Evolutionary conservation across 352 stramenopile genomes (phyloP).

Genomic region (Hyaloperonospora brassicae): DNA sequence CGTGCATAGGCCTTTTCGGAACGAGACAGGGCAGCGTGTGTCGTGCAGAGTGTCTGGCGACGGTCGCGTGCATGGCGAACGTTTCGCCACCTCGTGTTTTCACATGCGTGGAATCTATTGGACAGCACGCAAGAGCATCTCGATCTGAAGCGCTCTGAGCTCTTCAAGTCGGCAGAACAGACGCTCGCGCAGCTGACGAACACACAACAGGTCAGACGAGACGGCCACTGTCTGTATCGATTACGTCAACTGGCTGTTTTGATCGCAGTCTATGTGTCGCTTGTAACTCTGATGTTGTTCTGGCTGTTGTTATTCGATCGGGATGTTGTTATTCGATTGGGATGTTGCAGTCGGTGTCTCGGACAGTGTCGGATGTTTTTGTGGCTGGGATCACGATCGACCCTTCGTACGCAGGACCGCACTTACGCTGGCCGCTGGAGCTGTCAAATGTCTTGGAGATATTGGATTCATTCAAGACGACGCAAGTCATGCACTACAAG

Average conservation of each 20-base stretch:
- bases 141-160: slow-evolving; percentile 79
- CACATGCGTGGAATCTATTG: slow-evolving; percentile 83
- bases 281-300: too few species aligned
- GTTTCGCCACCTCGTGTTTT: slow-evolving; percentile 75
- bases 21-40: slow-evolving; percentile 61
- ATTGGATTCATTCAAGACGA: slow-evolving; percentile 88
- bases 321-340: background rate
- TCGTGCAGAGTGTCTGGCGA: slow-evolving; percentile 71
- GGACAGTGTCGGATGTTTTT: slow-evolving; percentile 50
- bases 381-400: slow-evolving; percentile 44
- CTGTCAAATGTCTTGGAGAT: slow-evolving; percentile 82
- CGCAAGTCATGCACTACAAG: slow-evolving; percentile 83
- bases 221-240: background rate
- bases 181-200: slow-evolving; percentile 70
- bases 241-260: background rate
- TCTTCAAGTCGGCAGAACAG: slow-evolving; percentile 80
- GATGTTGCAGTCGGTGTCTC: slow-evolving; percentile 29
- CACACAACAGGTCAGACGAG: slow-evolving; percentile 36
- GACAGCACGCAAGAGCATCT: slow-evolving; percentile 88
- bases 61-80: slow-evolving; percentile 64
- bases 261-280: background rate
- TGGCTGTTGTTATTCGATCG: background rate
- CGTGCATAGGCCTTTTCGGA: slow-evolving; percentile 59
- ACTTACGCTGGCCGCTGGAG: slow-evolving; percentile 77
- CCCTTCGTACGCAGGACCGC: slow-evolving; percentile 65